Evolutionary conservation across 805 yeast species (phyloP).

Genomic region (Wickerhamomyces mucosus): DNA sequence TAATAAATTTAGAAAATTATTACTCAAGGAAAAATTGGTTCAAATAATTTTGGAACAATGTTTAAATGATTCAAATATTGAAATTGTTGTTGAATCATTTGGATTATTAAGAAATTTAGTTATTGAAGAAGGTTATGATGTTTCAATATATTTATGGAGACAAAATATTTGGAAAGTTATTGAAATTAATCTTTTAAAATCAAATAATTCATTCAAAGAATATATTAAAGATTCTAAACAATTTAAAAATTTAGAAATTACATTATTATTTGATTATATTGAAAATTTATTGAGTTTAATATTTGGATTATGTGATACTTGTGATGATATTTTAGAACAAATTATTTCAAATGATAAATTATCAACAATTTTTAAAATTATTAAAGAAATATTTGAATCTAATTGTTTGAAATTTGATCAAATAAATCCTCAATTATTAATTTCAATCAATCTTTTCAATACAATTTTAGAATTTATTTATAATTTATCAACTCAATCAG

Average conservation of each 20-base stretch:
- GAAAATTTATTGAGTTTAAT: slow-evolving; percentile 67
- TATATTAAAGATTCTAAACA: slow-evolving; percentile 21
- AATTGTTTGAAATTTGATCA: slow-evolving; percentile 21
- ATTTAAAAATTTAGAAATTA: slow-evolving; percentile 30
- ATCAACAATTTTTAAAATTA: slow-evolving; percentile 16
- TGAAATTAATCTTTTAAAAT: slow-evolving; percentile 40
- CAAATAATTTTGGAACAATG: slow-evolving; percentile 53
- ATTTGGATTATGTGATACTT: slow-evolving; percentile 55
- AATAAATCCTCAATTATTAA: slow-evolving; percentile 16
- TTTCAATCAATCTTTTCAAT: slow-evolving; percentile 38
- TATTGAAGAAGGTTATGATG: slow-evolving; percentile 82
- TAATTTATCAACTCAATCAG: slow-evolving; percentile 51
- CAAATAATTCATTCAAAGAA: slow-evolving; percentile 37
- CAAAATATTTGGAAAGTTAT: slow-evolving; percentile 64
- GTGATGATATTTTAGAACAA: slow-evolving; percentile 47
- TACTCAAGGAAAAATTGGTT: slow-evolving; percentile 66
- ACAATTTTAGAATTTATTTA: slow-evolving; percentile 47
- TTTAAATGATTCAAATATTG: slow-evolving; percentile 59
- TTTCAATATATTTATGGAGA: slow-evolving; percentile 68
- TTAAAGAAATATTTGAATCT: slow-evolving; percentile 20
- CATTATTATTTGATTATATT: slow-evolving; percentile 50
- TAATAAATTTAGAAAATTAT: slow-evolving; percentile 44
- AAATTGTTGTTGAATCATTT: slow-evolving; percentile 69
- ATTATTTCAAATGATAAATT: slow-evolving; percentile 22
- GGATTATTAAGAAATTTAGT: slow-evolving; percentile 76